Base-by-base conservation (phyloP, 139 green algal species). In the Closterium sp. region DNA sequence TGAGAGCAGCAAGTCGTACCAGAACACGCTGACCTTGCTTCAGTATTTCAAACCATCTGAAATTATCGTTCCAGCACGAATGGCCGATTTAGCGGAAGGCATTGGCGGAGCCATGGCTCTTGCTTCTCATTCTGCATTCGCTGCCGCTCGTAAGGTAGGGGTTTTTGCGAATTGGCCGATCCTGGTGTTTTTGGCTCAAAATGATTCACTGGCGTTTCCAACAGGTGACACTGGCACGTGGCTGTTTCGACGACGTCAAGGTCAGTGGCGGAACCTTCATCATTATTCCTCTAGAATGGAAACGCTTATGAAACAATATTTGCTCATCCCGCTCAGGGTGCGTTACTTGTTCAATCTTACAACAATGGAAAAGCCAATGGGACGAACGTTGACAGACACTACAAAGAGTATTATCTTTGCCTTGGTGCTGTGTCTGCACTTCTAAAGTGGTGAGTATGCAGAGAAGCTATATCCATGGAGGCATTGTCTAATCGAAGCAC, bases 361-460 rank as follows among this genome's bases (percentile, higher is more conserved):
- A 31, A 19, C 86, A 31, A 84, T 92, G 24, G 91, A 93, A 28
- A 93, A 79, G 62, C 91, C n/a, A 93, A 29, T 31, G 30, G 50
- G 24, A 30, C 38, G 19, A 94, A 42, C 28, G 30, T 94, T n/a
- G 91, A 94, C 21, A 89, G 89, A 7, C 70, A 94, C 42, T 32
- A 92, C 70, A 94, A 94, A 30, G 31, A 94, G 85, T 94, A 94
- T 31, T 94, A 94, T 34, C 88, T 94, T 62, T 90, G 34, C 30
- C 34, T 93, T 27, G 91, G 89, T 27, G 91, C 91, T 38, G 91
- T 89, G 31, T 29, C 91, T 31, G 91, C 91, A 85, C 30, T 94
- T 92, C 31, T 94, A 29, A 94, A 94, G 31, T 94, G 91, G 91
- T 93, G 28, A 93, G 30, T 86, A 10, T 91, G 19, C 38, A 29